Conservation (phyloP, 2,329 filamentous ascomycete genomes). For the Xylariaceae sp. region DNA sequence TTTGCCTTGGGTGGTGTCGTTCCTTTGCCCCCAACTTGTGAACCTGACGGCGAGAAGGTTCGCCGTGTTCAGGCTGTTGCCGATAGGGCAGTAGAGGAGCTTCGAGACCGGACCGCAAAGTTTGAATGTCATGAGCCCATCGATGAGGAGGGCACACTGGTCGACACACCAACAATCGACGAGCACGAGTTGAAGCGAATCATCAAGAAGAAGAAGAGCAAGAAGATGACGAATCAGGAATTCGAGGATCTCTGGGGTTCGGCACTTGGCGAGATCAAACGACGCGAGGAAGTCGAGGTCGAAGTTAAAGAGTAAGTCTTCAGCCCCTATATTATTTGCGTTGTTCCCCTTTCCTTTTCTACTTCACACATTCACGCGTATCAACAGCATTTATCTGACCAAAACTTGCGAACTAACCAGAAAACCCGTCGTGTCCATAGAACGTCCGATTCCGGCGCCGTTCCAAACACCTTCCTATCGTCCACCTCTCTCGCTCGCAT, state of each 20-base stretch:
- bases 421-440: constrained; percentile 74
- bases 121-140: constrained; percentile 84
- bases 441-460: constrained; percentile 67
- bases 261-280: constrained; percentile 74
- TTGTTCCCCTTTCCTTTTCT: constrained; percentile 26
- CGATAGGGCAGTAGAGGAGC: constrained; percentile 83
- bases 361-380: constrained; percentile 12
- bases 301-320: constrained; percentile 59
- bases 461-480: constrained; percentile 70
- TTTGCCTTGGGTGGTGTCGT: constrained; percentile 80
- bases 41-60: constrained; percentile 92
- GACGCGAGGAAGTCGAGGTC: constrained; percentile 65
- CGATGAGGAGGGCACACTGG: constrained; percentile 64
- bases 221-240: constrained; percentile 83
- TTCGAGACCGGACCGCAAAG: constrained; percentile 83
- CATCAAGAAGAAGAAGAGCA: constrained; percentile 77
- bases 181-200: constrained; percentile 80
- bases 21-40: constrained; percentile 88
- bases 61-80: constrained; percentile 86
- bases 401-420: constrained; percentile 77
- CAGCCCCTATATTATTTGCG: constrained; percentile 31
- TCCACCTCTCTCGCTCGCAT: constrained; percentile 90
- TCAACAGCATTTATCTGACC: constrained; percentile 53
- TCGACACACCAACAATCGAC: constrained; percentile 62
- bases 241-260: constrained; percentile 87